Evolutionary conservation across 768 basidiomycete genomes (phyloP), one percentile per base, ranked within the genome.

Genomic region (Rhodotorula paludigena): DNA sequence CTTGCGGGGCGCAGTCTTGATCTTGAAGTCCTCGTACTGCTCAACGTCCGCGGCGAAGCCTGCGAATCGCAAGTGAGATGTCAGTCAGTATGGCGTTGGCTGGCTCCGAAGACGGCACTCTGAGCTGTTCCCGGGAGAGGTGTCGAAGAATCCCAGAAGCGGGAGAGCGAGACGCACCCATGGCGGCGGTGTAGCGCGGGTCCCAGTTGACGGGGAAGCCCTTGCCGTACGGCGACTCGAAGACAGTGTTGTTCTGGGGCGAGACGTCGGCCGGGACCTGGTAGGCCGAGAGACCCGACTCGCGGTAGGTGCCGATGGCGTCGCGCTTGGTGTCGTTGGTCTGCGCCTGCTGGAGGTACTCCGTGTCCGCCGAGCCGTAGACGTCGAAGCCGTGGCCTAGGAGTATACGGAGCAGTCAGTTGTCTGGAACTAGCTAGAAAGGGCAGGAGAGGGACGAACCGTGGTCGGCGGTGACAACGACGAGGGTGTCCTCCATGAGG

Each of bases 191-290:
- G 70, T 78, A 80, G 54, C 80, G 71, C n/a, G 79, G 79, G 44
- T 76, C 73, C 79, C 80, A 80, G n/a, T 75, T 73, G 49, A 78
- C 79, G 23, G 79, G 79, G 76, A 78, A 79, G 36, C 76, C 74
- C 18, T 58, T 33, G 11, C 77, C 77, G 28, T 77, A 69, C 25
- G 68, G 59, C 9, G 74, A 69, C 25, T n/a, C 28, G 58, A 79
- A 73, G 38, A 72, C 64, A n/a, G 75, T 74, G 44, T 76, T 60
- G 73, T 77, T 78, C 47, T 73, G 42, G 71, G 63, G 64, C 51
- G 59, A 41, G 38, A 73, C 72, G 12, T 71, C 74, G 20, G 69
- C 38, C 12, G 74, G 74, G 32, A 80, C 78, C 47, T 72, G 68
- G 74, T 80, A 80, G 9, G 71, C 78, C 9, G 77, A 78, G 0